phyloP scores from a whole-genome alignment of 345 rosid genomes.

The Rhizophora apiculata region DNA sequence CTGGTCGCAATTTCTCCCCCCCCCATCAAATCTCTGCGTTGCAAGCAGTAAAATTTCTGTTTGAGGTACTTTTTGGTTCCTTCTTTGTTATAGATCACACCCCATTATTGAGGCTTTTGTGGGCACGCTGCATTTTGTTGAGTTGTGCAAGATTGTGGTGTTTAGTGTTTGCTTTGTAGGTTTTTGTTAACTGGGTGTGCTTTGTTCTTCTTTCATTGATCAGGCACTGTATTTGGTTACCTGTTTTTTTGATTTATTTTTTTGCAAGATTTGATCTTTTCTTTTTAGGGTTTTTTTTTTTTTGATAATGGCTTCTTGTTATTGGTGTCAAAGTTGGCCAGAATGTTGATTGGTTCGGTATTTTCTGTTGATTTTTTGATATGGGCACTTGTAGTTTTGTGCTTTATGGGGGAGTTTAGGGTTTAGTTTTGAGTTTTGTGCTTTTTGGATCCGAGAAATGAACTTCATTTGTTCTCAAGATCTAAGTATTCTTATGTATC shows the following conservation, averaged over 20 bases:
- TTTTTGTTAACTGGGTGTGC: neutral
- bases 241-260: neutral
- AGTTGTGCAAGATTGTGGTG: neutral
- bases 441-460: conserved; percentile 23
- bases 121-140: neutral
- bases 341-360: conserved; percentile 12
- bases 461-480: conserved; percentile 10
- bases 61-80: conserved; percentile 18
- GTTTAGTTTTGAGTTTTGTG: conserved; percentile 17
- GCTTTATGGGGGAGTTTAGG: conserved; percentile 12
- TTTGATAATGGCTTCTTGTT: neutral
- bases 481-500: conserved; percentile 6
- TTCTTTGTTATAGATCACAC: conserved; percentile 13
- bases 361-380: conserved; percentile 10
- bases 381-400: conserved; percentile 11
- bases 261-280: neutral
- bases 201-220: conserved; percentile 12
- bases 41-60: conserved; percentile 24
- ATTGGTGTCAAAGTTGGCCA: conserved; percentile 13
- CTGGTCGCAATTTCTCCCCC: conserved; percentile 14
- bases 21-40: neutral
- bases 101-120: neutral
- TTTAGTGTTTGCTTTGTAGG: neutral
- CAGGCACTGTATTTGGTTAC: conserved; percentile 13
- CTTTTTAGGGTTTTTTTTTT: neutral